Evolutionary conservation across 2,329 filamentous ascomycete genomes (phyloP).

Genomic region (Chrysosporium keratinophilum): DNA sequence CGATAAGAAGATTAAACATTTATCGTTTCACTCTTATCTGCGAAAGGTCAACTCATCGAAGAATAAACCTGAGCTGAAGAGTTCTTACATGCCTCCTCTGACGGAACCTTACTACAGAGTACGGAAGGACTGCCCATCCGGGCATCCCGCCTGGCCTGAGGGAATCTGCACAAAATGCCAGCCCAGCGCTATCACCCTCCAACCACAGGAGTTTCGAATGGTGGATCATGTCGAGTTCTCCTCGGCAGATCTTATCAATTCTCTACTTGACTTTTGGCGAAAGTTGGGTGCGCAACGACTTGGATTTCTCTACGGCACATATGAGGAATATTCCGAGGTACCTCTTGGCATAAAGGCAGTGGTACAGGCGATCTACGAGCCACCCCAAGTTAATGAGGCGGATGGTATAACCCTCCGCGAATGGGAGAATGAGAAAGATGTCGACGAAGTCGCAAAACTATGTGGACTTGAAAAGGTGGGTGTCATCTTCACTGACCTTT

Average conservation of each 20-base stretch:
- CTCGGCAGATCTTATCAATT: conserved; percentile 70
- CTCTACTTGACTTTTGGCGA: conserved; percentile 86
- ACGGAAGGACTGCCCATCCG: conserved; percentile 76
- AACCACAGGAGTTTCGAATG: conserved; percentile 89
- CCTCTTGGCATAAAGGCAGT: conserved; percentile 90
- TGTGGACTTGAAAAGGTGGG: conserved; percentile 85
- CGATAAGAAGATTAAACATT: conserved; percentile 97
- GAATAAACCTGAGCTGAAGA: conserved; percentile 88
- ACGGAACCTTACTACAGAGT: conserved; percentile 90
- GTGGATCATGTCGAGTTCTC: conserved; percentile 98
- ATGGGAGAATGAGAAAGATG: conserved; percentile 73
- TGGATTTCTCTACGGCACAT: conserved; percentile 83
- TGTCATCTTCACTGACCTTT: conserved; percentile 86
- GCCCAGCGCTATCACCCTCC: conserved; percentile 88
- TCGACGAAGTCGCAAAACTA: conserved; percentile 67
- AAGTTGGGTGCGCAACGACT: conserved; percentile 72
- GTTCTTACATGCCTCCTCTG: conserved; percentile 90
- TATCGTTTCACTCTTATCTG: conserved; percentile 89
- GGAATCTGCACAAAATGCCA: conserved; percentile 98
- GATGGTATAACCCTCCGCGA: conserved; percentile 78
- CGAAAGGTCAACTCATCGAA: conserved; percentile 92
- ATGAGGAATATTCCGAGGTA: conserved; percentile 82
- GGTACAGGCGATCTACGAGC: conserved; percentile 94
- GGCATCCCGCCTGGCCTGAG: conserved; percentile 86
- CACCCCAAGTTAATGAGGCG: conserved; percentile 76